Base-by-base conservation (phyloP, 768 basidiomycete species). In the Gyrodon lividus region DNA sequence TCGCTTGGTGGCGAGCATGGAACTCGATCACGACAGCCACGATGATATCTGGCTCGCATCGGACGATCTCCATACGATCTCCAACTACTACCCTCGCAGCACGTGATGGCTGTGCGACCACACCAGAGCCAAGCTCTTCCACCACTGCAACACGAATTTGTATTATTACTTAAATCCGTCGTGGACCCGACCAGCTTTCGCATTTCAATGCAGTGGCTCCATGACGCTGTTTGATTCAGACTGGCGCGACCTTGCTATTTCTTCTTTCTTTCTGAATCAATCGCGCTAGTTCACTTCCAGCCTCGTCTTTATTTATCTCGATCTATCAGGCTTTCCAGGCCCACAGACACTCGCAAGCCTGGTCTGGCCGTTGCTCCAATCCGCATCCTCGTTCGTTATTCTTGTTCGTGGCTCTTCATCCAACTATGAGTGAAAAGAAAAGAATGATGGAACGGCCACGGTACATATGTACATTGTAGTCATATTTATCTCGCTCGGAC, bases 111-210 rank as follows among this genome's bases (percentile, higher is more conserved):
- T 55, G 62, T 37, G 53, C 50, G 35, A 51, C 46, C 19, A 50
- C 42, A 43, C 24, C 50, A 23, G 54, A 48, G 35, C 46, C 49
- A 33, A 50, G 31, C 43, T 48, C 51, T 40, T 54, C 48, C 50
- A 53, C 38, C 46, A 23, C 47, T 51, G 48, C 34, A 41, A 31
- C 30, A 23, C 48, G 43, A 35, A 52, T 55, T 66, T 66, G 65
- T 66, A 66, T 66, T 59, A 69, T 69, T 69, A 67, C 65, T 69
- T 67, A 67, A 67, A 66, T 69, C 49, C 54, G 52, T 55, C 62
- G n/a, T 64, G 50, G 66, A 66, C 56, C 47, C 50, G 22, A 23
- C 45, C 51, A 43, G 41, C 43, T 60, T 63, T 57, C 61, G 46
- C 55, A 45, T 51, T 52, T 64, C 50, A 34, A 59, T 51, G 48